These are phyloP conservation scores for Epichloe coenophiala DNA, from an alignment of 2,329 filamentous ascomycete species.

Conservation along the genomic window DNA sequence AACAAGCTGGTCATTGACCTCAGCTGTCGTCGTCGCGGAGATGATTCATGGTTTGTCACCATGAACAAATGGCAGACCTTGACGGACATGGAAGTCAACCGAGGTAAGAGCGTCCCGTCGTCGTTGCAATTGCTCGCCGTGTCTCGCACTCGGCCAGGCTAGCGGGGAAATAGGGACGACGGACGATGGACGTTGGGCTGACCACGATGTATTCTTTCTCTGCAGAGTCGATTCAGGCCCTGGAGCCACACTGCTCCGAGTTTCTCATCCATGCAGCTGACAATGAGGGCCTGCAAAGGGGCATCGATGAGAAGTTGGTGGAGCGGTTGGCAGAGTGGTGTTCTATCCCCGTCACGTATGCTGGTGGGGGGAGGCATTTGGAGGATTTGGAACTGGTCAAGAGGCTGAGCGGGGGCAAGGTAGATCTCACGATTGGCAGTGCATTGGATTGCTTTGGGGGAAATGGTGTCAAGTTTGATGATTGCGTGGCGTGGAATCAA, in stretches of 20 bases:
- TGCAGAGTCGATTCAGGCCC: constrained; percentile 62
- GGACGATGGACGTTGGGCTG: neutral
- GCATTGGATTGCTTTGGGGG: constrained; percentile 90
- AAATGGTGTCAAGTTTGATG: constrained; percentile 72
- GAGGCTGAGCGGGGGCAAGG: constrained; percentile 60
- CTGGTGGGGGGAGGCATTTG: constrained; percentile 72
- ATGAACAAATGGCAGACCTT: constrained; percentile 99
- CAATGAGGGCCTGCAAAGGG: constrained; percentile 84
- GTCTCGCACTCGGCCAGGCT: neutral
- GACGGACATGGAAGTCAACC: constrained; percentile 86
- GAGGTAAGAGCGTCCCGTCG: constrained; percentile 41
- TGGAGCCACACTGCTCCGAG: constrained; percentile 89
- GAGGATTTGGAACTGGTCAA: constrained; percentile 75
- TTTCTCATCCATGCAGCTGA: constrained; percentile 96
- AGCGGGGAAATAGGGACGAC: neutral
- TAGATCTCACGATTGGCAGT: constrained; percentile 92
- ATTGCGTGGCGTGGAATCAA: constrained; percentile 80
- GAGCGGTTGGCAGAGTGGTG: constrained; percentile 70
- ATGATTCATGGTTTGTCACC: constrained; percentile 79
- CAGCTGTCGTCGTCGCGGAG: constrained; percentile 66
- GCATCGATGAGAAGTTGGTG: constrained; percentile 80
- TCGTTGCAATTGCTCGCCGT: neutral
- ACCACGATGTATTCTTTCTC: too few species aligned
- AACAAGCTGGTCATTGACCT: constrained; percentile 85
- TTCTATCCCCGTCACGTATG: constrained; percentile 86